phyloP scores from a whole-genome alignment of 306 rosid species.

The Citrullus amarus region DNA sequence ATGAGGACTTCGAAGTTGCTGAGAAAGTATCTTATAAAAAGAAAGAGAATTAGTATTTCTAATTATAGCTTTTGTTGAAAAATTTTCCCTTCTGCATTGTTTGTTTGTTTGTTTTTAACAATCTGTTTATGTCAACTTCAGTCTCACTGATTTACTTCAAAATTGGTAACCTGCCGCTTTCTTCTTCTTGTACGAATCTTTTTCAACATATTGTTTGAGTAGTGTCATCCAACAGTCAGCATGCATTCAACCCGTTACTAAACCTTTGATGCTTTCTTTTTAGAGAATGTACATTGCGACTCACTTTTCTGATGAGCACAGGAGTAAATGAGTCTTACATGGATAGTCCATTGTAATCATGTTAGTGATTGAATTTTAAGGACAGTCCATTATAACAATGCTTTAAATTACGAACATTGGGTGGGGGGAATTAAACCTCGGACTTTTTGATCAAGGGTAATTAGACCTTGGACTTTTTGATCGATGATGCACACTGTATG shows the following conservation, averaged over 20 bases:
- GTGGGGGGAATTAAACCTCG: too few species aligned
- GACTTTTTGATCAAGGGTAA: too few species aligned
- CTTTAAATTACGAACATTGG: not conserved
- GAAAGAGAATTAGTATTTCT: not conserved
- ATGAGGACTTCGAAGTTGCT: not conserved
- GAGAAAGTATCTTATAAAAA: not conserved
- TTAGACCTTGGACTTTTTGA: too few species aligned
- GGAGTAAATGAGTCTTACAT: not conserved
- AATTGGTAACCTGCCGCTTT: not conserved
- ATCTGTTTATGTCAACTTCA: not conserved
- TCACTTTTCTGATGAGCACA: not conserved
- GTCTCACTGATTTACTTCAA: not conserved
- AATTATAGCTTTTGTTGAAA: not conserved
- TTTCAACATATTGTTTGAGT: not conserved
- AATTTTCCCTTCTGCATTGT: not conserved
- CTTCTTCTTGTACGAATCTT: not conserved
- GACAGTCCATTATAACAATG: not conserved
- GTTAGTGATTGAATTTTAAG: not conserved
- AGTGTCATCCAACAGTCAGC: not conserved
- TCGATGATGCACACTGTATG: too few species aligned
- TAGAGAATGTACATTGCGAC: not conserved
- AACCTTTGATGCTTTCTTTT: not conserved
- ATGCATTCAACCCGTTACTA: not conserved
- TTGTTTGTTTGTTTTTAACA: not conserved
- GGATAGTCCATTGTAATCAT: not conserved